Evolutionary conservation across 192 early-diverging fungal species (phyloP), one percentile per base, ranked within the genome.

Genomic region (Podila clonocystis): DNA sequence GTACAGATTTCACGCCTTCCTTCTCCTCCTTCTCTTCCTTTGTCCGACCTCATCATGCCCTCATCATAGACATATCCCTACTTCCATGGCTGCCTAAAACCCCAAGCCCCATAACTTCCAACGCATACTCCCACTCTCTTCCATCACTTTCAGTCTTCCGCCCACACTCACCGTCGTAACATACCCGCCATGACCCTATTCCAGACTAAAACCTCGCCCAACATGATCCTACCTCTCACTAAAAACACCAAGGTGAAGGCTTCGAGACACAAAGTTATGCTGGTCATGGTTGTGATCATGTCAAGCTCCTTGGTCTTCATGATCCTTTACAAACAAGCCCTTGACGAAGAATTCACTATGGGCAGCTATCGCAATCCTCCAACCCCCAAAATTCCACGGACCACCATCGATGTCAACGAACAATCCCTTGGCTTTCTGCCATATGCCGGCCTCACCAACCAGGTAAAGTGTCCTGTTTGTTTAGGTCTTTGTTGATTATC

Each of bases 391-490:
- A 55, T 55, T 26, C 52, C 52, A 55, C 0, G 11, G 6, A 55
- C n/a, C 0, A 9, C 20, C 24, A 12, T n/a, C 22, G 52, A 11
- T 24, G 52, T n/a, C 52, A 55, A 24, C 52, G 52, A 55, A 24
- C 20, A 5, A 26, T 24, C 24, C 12, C 52, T 55, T 5, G 52
- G 22, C 30, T 61, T 19, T 4, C 11, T 61, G 59, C 26, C 59
- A 9, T 61, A 61, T 15, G 59, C 59, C 33, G 59, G 59, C 17
- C 59, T 61, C 59, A 61, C 59, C 17, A 61, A 61, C 29, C 59
- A 61, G 29, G 59, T 33, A 61, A 61, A 33, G 17, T 24, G 24
- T 55, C 50, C 5, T 22, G 19, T 55, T 6, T 55, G 24, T 26
- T 55, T 0, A 24, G 0, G 22, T 26, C 22, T 24, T 55, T 55